Evolutionary conservation across 164 flowering plant species (phyloP), one percentile per base, ranked within the genome.

Genomic region (Akebia trifoliata): DNA sequence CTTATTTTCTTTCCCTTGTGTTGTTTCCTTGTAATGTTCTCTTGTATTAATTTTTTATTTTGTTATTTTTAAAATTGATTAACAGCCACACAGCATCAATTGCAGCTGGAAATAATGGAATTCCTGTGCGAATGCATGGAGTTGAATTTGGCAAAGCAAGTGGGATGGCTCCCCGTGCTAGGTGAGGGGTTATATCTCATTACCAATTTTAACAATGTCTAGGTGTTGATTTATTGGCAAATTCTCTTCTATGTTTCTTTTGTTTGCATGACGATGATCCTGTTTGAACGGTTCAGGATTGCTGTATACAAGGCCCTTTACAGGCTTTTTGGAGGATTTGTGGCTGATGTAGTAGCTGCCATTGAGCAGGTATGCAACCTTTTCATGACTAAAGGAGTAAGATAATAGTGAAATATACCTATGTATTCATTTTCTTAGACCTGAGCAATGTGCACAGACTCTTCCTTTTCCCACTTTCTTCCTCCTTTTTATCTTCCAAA

Each of bases 121-220:
- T 94, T 67, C 85, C 93, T 45, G 95, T 94, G 60, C 73, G 86
- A 58, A 71, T 90, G 82, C 86, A 82, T 81, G 92, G 95, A 60
- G 76, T 75, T 76, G 95, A 94, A 69, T 83, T 90, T 78, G 99
- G 99, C 25, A 78, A 71, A 75, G 99, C 99, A 70, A 94, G 99
- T 74, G 99, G 99, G 49, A 94, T 94, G 99, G 99, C 99, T 73
- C 99, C 99, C 5, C 96, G 99, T 67, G 96, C 99, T 54, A 87
- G 97, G 99, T 87, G 54, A 60, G 55, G 36, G 53, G 56, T 20
- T 43, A 14, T 18, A 6, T n/a, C 26, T 29, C 20, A n/a, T n/a
- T n/a, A 9, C 8, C 53, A 57, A 4, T 32, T 25, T 30, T 24
- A 14, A 32, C 14, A 20, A 55, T 15, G 38, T 11, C n/a, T 6